phyloP scores from a whole-genome alignment of 108 stramenopile genomes.

The Nannochloropsis oceanica region DNA sequence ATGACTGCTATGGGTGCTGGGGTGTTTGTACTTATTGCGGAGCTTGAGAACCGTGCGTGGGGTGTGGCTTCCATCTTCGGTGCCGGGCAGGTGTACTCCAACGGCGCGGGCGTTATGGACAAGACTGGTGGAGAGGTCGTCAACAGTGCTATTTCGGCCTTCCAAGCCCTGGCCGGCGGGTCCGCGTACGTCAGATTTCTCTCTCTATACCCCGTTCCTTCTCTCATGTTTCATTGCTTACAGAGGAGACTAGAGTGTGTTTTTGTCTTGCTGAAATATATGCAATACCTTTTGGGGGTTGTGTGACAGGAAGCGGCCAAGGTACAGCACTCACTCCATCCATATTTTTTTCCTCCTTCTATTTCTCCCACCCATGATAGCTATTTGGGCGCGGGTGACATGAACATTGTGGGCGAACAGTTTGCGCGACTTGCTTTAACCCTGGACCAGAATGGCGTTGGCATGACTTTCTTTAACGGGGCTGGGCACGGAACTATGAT shows the following conservation, averaged over 20 bases:
- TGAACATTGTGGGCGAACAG: neutral
- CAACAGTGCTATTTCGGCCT: neutral
- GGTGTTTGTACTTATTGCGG: neutral
- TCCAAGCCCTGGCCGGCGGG: neutral
- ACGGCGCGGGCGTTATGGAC: neutral
- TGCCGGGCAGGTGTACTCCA: neutral
- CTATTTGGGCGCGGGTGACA: neutral
- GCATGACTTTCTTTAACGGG: neutral
- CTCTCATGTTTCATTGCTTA: no score
- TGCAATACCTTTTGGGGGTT: no score
- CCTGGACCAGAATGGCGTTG: neutral
- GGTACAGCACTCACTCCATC: no score
- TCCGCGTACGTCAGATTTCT: no score
- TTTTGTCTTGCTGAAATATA: no score
- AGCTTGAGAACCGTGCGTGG: neutral
- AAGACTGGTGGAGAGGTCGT: neutral
- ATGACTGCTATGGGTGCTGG: neutral
- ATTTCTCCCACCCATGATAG: no score
- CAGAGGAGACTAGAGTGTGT: no score
- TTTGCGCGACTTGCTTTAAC: neutral
- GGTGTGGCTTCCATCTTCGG: neutral
- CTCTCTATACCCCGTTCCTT: no score
- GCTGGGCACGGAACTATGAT: neutral
- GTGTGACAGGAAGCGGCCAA: no score
- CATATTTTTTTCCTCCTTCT: no score